A percentile compares a stretch with the other conserved stretches of the same genome.
Evolutionary conservation across 768 basidiomycete genomes (phyloP).

Genomic region (Galerina marginata): DNA sequence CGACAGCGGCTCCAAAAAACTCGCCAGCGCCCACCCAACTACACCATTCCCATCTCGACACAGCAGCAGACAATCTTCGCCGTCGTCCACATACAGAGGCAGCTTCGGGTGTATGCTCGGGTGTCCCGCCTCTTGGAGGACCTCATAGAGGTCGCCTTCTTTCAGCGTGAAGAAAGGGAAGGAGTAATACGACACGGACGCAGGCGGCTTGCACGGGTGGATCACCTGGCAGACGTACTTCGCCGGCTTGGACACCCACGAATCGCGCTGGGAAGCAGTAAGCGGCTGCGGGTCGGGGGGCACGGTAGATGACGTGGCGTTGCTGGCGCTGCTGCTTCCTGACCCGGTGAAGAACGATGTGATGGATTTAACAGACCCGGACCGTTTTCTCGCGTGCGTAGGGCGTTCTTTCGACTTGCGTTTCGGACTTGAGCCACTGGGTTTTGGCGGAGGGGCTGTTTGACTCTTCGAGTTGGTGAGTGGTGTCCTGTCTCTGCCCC

Average conservation of each 20-base stretch:
- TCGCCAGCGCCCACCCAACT: constrained; percentile 83
- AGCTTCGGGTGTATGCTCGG: constrained; percentile 75
- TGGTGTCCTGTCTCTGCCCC: constrained; percentile 1
- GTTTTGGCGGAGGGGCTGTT: constrained; percentile 9
- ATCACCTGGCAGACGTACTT: constrained; percentile 73
- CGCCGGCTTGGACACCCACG: constrained; percentile 52
- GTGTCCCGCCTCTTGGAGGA: constrained; percentile 80
- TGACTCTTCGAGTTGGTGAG: background rate
- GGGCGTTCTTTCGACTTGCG: constrained; percentile 28
- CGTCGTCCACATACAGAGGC: constrained; percentile 77
- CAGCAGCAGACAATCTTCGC: constrained; percentile 80
- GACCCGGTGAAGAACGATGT: constrained; percentile 40
- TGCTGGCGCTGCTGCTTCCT: constrained; percentile 16
- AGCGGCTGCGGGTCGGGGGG: constrained; percentile 27
- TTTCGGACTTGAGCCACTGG: constrained; percentile 14
- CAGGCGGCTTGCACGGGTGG: constrained; percentile 70
- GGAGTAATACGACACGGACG: constrained; percentile 67
- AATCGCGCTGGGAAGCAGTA: constrained; percentile 39
- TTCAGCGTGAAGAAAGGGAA: constrained; percentile 80
- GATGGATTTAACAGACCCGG: constrained; percentile 40
- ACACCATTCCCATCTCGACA: constrained; percentile 60
- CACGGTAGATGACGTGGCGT: constrained; percentile 9
- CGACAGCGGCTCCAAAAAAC: constrained; percentile 69
- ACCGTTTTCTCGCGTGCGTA: constrained; percentile 34
- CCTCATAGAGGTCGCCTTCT: constrained; percentile 65